Evolutionary conservation across 805 yeast species (phyloP).

Genomic region (Metschnikowia kunwiensis): DNA sequence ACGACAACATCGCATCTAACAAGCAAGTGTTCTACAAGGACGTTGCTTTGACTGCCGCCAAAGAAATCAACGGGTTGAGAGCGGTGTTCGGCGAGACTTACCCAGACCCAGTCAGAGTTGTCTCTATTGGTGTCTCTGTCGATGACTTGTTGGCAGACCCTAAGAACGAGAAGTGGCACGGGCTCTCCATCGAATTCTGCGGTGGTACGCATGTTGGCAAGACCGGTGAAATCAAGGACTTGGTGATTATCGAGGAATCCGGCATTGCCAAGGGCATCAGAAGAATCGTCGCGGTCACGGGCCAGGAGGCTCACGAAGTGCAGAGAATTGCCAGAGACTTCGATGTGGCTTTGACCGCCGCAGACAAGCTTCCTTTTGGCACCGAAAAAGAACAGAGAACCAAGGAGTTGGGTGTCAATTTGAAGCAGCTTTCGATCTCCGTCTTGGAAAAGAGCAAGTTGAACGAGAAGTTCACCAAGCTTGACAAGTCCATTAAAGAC

Average conservation of each 20-base stretch:
- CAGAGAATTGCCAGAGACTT: constrained; percentile 80
- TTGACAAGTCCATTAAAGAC: constrained; percentile 86
- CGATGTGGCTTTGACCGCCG: constrained; percentile 54
- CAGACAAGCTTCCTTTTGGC: constrained; percentile 66
- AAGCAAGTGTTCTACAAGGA: constrained; percentile 77
- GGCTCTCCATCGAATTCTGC: constrained; percentile 88
- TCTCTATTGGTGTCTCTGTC: constrained; percentile 89
- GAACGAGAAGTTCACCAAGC: constrained; percentile 66
- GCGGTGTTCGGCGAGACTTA: constrained; percentile 99
- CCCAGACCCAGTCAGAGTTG: constrained; percentile 98
- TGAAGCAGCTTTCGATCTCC: constrained; percentile 80
- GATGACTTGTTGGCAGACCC: constrained; percentile 77
- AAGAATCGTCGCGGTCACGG: constrained; percentile 96
- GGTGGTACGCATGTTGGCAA: constrained; percentile 97
- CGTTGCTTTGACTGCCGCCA: constrained; percentile 71
- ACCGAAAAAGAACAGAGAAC: constrained; percentile 75
- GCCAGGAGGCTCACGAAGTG: constrained; percentile 84
- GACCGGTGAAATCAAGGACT: constrained; percentile 90
- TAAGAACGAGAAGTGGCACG: constrained; percentile 67
- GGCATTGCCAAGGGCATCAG: constrained; percentile 99
- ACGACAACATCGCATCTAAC: constrained; percentile 68
- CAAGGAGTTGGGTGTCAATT: constrained; percentile 78
- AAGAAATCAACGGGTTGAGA: constrained; percentile 77
- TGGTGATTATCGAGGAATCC: constrained; percentile 87
- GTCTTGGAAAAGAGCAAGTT: constrained; percentile 75